Evolutionary conservation across 2,329 filamentous ascomycete species (phyloP).

Genomic region (Ceratocystis cubensis): DNA sequence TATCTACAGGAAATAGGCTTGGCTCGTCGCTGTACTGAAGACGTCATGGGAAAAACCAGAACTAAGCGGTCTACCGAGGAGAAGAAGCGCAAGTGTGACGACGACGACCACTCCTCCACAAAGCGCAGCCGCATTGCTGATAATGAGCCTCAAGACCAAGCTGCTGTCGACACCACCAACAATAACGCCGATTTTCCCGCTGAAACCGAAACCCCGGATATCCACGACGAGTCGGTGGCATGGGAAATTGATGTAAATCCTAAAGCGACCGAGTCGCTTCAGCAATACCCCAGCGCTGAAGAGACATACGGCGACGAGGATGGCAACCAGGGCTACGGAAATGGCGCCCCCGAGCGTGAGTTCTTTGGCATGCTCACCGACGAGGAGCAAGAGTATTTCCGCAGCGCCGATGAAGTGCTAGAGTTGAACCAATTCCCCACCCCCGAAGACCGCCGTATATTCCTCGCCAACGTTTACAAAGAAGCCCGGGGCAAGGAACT

Average conservation of each 20-base stretch:
- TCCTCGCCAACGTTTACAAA: constrained; percentile 69
- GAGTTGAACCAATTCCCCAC: constrained; percentile 78
- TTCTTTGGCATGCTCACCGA: constrained; percentile 92
- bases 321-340: constrained; percentile 22
- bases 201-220: not conserved
- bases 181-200: constrained; percentile 11
- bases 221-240: constrained; percentile 11
- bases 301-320: constrained; percentile 24
- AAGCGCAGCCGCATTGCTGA: constrained; percentile 24
- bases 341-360: constrained; percentile 43
- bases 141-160: constrained; percentile 21
- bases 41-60: constrained; percentile 34
- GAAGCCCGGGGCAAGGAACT: constrained; percentile 88
- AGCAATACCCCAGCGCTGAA: constrained; percentile 22
- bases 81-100: constrained; percentile 32
- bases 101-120: constrained; percentile 22
- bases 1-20: not conserved
- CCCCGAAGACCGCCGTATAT: constrained; percentile 56
- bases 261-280: not conserved
- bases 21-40: not conserved
- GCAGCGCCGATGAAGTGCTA: constrained; percentile 75
- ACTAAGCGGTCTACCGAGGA: constrained; percentile 33
- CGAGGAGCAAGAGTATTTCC: constrained; percentile 92
- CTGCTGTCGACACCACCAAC: not conserved
- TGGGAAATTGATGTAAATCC: constrained; percentile 19